Evolutionary conservation across 331 rosid genomes (phyloP).

Genomic region (Malus hybrid): DNA sequence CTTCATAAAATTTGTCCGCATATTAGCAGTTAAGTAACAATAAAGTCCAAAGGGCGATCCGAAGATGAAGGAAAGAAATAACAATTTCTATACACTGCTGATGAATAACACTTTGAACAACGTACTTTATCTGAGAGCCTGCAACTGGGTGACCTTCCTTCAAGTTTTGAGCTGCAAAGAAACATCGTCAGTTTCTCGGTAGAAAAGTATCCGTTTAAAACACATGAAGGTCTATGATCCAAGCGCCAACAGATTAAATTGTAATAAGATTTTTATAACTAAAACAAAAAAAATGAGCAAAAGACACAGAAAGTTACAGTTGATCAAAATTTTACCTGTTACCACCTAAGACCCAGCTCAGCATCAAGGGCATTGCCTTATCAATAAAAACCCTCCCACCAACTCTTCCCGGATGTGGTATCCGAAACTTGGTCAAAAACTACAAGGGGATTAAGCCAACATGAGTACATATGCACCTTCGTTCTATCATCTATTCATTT

Average conservation of each 20-base stretch:
- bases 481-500: not conserved
- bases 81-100: not conserved
- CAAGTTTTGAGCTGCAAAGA: conserved; percentile 75
- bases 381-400: conserved; percentile 84
- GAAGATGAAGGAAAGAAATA: not conserved
- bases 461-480: not conserved
- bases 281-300: not conserved
- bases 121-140: conserved; percentile 97
- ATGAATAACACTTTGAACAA: conserved; percentile 6
- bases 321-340: conserved; percentile 49
- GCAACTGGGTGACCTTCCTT: conserved; percentile 78
- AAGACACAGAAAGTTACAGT: not conserved
- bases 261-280: not conserved
- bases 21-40: not conserved
- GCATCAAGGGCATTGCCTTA: conserved; percentile 78
- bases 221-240: not conserved
- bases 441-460: conserved; percentile 24
- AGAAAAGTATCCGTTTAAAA: not conserved
- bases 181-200: not conserved
- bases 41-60: not conserved
- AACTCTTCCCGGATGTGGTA: conserved; percentile 92
- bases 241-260: not conserved
- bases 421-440: conserved; percentile 83
- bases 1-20: conserved; percentile 39
- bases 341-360: conserved; percentile 96